Evolutionary conservation across 2,329 filamentous ascomycete genomes (phyloP).

Genomic region (Epichloe gansuensis): DNA sequence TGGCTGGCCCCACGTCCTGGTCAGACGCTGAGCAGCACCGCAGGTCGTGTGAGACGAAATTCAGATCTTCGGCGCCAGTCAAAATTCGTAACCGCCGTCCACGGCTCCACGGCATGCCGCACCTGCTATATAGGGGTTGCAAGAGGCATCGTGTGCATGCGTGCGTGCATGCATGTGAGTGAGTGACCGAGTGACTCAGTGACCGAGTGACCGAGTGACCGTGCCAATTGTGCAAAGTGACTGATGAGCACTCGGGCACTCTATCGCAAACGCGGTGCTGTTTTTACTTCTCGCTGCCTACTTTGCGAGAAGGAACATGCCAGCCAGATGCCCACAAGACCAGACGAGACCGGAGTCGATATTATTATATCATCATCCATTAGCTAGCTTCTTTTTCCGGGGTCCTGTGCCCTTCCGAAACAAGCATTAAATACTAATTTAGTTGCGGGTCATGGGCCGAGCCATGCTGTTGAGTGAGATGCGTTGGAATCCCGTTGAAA

Average conservation of each 20-base stretch:
- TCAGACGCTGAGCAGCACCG: not conserved
- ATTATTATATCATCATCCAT: not conserved
- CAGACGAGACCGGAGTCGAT: not conserved
- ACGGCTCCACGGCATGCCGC: not conserved
- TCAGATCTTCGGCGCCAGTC: not conserved
- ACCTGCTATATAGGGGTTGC: not conserved
- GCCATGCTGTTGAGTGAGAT: too few relatives aligned
- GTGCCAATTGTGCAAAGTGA: not conserved
- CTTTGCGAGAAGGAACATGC: too few relatives aligned
- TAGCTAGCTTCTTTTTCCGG: not conserved
- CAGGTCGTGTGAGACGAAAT: not conserved
- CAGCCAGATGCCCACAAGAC: too few relatives aligned
- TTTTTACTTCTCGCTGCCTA: not conserved
- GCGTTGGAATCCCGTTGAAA: too few relatives aligned
- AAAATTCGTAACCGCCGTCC: not conserved
- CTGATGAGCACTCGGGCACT: not conserved
- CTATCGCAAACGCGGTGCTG: too few relatives aligned
- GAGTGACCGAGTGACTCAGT: too few relatives aligned
- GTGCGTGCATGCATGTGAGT: too few relatives aligned
- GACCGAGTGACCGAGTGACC: too few relatives aligned
- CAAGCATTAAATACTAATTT: too few relatives aligned
- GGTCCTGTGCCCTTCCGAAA: not conserved
- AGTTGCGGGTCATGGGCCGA: not conserved
- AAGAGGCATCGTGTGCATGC: too few relatives aligned
- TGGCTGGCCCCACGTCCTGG: not conserved